Evolutionary conservation across 345 rosid species (phyloP).

Genomic region (Alliaria petiolata): DNA sequence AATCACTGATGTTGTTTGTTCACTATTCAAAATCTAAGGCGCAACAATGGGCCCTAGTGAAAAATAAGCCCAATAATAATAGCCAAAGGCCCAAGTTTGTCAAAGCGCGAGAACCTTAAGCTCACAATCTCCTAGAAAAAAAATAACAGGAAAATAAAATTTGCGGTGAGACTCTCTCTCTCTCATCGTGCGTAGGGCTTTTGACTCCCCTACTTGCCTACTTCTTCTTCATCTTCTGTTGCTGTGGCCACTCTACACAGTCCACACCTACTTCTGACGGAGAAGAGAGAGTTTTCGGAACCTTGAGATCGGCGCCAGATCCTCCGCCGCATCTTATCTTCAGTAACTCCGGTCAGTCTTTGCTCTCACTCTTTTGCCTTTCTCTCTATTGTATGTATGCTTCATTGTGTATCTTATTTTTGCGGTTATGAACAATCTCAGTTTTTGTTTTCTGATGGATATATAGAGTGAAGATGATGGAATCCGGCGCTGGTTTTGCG

Average conservation of each 20-base stretch:
- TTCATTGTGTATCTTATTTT: neutral
- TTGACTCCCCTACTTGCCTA: slow-evolving; percentile 20
- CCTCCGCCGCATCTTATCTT: slow-evolving; percentile 22
- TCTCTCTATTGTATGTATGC: slow-evolving; percentile 4
- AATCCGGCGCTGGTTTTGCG: slow-evolving; percentile 17
- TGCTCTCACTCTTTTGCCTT: neutral
- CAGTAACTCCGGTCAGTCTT: neutral
- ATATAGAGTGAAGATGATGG: slow-evolving; percentile 18
- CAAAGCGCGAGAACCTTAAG: neutral
- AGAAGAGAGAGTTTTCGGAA: neutral
- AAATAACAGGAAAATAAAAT: neutral
- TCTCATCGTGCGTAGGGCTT: slow-evolving; percentile 31
- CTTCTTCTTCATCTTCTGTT: slow-evolving; percentile 5
- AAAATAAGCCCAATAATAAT: neutral
- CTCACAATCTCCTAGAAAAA: neutral
- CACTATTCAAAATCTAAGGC: too few relatives aligned
- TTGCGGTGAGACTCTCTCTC: slow-evolving; percentile 3
- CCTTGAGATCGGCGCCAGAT: slow-evolving; percentile 31
- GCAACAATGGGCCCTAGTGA: too few relatives aligned
- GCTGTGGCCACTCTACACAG: slow-evolving; percentile 25
- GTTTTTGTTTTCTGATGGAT: neutral
- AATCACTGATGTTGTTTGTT: too few relatives aligned
- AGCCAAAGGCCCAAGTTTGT: neutral
- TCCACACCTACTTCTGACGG: slow-evolving; percentile 24
- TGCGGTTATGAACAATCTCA: neutral